Conservation (phyloP, 148 eudicot genomes). For the Pouteria glomerata region DNA sequence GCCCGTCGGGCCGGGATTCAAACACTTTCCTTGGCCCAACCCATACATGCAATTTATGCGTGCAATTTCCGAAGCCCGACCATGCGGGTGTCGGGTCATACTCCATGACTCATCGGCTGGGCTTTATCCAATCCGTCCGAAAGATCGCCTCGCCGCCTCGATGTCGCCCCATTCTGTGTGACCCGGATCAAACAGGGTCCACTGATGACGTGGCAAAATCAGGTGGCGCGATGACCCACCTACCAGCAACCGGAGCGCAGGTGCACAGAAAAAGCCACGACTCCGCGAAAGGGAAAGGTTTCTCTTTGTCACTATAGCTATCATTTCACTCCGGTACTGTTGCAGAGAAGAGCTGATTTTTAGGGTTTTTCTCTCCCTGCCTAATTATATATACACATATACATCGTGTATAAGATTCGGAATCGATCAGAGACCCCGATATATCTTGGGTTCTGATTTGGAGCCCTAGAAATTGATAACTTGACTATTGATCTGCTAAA, state of each 20-base stretch:
- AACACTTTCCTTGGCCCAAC: no score
- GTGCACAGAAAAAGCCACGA: not conserved
- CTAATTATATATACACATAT: not conserved
- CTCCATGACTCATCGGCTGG: no score
- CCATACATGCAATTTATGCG: no score
- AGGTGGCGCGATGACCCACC: not conserved
- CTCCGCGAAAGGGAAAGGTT: constrained; percentile 1
- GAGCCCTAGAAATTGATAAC: not conserved
- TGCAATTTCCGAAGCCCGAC: no score
- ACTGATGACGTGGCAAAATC: not conserved
- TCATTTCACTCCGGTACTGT: not conserved
- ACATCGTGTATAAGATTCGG: not conserved
- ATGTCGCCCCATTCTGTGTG: not conserved
- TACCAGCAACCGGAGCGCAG: not conserved
- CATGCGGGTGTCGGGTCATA: no score
- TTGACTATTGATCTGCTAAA: not conserved
- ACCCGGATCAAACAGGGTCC: not conserved
- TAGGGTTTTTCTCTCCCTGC: not conserved
- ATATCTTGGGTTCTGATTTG: not conserved
- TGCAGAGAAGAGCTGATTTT: not conserved
- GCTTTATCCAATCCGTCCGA: no score
- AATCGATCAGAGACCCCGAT: not conserved
- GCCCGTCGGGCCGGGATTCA: no score
- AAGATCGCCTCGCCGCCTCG: no score
- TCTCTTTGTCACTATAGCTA: not conserved